phyloP scores from a whole-genome alignment of 805 yeast species.

The Blastobotrys attinorum region DNA sequence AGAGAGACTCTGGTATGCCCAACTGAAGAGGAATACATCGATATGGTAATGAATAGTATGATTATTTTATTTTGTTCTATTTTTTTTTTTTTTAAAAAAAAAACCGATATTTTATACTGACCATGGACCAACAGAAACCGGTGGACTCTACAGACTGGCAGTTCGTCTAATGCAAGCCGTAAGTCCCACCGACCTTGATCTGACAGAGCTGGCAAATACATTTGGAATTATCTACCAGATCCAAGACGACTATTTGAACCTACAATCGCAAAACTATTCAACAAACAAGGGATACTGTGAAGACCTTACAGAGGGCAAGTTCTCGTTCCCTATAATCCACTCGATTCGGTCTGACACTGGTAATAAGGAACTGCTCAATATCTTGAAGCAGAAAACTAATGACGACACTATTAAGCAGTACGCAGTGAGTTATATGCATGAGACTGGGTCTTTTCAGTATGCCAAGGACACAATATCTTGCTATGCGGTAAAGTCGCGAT shows the following conservation, averaged over 20 bases:
- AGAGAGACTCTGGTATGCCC: constrained; percentile 59
- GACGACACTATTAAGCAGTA: constrained; percentile 42
- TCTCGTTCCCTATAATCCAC: constrained; percentile 79
- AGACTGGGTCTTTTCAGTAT: constrained; percentile 37
- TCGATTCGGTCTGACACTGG: constrained; percentile 35
- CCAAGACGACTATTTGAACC: constrained; percentile 73
- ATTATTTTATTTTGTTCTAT: no score
- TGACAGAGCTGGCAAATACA: constrained; percentile 59
- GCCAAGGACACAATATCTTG: constrained; percentile 26
- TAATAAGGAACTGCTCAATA: constrained; percentile 38
- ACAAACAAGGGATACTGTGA: constrained; percentile 72
- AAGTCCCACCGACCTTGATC: constrained; percentile 18
- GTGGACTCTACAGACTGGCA: constrained; percentile 76
- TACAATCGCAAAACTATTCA: constrained; percentile 43
- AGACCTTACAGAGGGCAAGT: constrained; percentile 82
- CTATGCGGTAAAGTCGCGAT: constrained; percentile 22
- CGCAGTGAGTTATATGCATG: constrained; percentile 42
- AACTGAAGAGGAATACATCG: constrained; percentile 52
- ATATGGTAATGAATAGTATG: constrained; percentile 69
- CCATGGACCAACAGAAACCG: constrained; percentile 42
- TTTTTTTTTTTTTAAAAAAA: no score
- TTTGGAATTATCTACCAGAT: constrained; percentile 83
- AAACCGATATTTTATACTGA: background rate
- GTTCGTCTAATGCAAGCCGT: constrained; percentile 50
- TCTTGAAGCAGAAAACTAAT: constrained; percentile 45